These are phyloP conservation scores for Cladorrhinum samala DNA, from an alignment of 495 filamentous ascomycete genomes.

Conservation along the genomic window DNA sequence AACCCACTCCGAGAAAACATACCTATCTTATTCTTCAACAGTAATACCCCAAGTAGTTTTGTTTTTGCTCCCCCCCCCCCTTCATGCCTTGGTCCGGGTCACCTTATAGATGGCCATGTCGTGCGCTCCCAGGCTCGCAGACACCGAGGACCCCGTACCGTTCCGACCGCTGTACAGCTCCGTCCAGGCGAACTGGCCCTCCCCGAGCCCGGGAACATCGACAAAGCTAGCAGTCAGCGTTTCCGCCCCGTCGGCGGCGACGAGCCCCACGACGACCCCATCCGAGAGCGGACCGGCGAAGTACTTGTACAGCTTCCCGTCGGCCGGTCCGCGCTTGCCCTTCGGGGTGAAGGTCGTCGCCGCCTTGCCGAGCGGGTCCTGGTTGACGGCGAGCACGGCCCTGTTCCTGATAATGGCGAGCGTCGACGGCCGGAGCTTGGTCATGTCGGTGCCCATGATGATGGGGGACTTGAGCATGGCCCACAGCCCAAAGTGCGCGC, in stretches of 20 bases:
- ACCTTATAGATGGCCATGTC: too few species aligned
- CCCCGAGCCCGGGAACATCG: not conserved
- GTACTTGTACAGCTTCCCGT: not conserved
- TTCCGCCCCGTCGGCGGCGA: too few species aligned
- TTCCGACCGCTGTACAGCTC: too few species aligned
- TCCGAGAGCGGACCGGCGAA: not conserved
- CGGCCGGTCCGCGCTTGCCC: not conserved
- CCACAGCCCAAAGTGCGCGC: slow-evolving; percentile 48
- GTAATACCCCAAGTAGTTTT: too few species aligned
- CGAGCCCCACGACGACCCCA: not conserved
- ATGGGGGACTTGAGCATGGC: slow-evolving; percentile 46
- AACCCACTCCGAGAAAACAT: too few species aligned
- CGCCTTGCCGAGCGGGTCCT: slow-evolving; percentile 2
- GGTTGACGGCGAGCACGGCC: slow-evolving; percentile 8
- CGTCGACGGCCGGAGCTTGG: slow-evolving; percentile 10
- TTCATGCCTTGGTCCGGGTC: too few species aligned
- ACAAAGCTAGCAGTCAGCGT: not conserved
- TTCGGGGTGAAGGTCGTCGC: not conserved
- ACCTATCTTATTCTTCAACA: too few species aligned
- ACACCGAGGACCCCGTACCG: too few species aligned
- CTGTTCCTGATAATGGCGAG: slow-evolving; percentile 28
- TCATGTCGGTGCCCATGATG: slow-evolving; percentile 43
- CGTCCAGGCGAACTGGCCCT: too few species aligned
- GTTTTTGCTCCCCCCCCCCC: too few species aligned
- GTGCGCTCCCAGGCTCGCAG: too few species aligned